Percentiles rank a stretch among this genome's conserved stretches.
phyloP scores from a whole-genome alignment of 2,329 filamentous ascomycete species.

The Neofusicoccum sp. region DNA sequence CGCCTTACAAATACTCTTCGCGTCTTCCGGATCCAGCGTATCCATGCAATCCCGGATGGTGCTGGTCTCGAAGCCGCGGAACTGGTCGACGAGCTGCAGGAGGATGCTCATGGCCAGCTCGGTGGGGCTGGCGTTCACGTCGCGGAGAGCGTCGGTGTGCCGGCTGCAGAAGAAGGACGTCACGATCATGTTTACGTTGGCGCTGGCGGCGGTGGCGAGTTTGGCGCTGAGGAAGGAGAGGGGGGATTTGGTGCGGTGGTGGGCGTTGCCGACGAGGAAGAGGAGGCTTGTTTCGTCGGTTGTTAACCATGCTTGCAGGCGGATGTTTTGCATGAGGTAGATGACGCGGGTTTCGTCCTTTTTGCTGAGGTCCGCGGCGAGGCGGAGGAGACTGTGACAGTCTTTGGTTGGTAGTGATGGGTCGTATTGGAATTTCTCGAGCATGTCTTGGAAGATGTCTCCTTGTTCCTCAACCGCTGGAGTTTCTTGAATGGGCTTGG shows the following conservation, averaged over 20 bases:
- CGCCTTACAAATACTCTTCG: background rate
- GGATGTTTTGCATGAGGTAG: background rate
- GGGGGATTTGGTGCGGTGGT: background rate
- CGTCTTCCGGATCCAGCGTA: background rate
- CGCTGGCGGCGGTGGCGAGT: background rate
- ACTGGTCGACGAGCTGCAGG: slow-evolving; percentile 16
- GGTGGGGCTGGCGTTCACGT: background rate
- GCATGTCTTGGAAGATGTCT: background rate
- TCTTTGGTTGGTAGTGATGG: background rate
- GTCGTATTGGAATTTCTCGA: background rate
- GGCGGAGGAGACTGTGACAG: background rate
- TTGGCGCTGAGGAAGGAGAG: slow-evolving; percentile 14
- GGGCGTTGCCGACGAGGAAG: slow-evolving; percentile 13
- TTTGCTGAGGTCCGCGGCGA: background rate
- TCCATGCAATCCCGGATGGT: background rate
- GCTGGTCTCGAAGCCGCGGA: background rate
- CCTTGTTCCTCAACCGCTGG: background rate
- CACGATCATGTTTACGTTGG: background rate
- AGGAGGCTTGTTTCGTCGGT: slow-evolving; percentile 12
- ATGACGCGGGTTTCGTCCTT: background rate
- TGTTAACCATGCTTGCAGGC: slow-evolving; percentile 13
- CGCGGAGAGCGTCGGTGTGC: slow-evolving; percentile 8
- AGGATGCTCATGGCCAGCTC: slow-evolving; percentile 19
- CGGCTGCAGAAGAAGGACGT: slow-evolving; percentile 19
- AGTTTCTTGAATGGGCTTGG: background rate